Percentiles rank a stretch among this genome's conserved stretches.
These are phyloP conservation scores for Metschnikowia lunata DNA, from an alignment of 805 yeast genomes.

Conservation along the genomic window DNA sequence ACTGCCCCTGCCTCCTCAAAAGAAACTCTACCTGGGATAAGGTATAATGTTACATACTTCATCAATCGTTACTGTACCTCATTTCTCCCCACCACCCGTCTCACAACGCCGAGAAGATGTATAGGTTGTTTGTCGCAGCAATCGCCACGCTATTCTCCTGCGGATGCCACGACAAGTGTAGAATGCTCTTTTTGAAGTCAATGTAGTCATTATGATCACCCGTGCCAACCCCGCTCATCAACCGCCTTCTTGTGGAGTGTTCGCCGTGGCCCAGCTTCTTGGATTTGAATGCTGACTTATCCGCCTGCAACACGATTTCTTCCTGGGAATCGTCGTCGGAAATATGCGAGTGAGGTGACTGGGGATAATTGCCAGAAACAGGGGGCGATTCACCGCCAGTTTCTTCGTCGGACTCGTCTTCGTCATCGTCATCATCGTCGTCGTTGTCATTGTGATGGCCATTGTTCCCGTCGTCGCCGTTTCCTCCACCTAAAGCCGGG, in stretches of 20 bases:
- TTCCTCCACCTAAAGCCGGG: too few species aligned
- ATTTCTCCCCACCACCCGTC: not conserved
- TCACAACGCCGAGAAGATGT: constrained; percentile 73
- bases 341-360: constrained; percentile 29
- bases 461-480: not conserved
- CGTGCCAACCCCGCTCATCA: constrained; percentile 46
- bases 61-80: constrained; percentile 4
- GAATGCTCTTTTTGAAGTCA: constrained; percentile 90
- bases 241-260: constrained; percentile 39
- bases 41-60: constrained; percentile 1
- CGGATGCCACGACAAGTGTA: constrained; percentile 99
- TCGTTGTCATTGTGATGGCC: constrained; percentile 14
- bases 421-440: constrained; percentile 41
- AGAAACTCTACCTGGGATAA: too few species aligned
- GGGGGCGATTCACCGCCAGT: constrained; percentile 28
- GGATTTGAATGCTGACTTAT: constrained; percentile 89
- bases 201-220: constrained; percentile 67
- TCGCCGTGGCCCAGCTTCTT: constrained; percentile 50
- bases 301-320: constrained; percentile 89
- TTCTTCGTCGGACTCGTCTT: constrained; percentile 24
- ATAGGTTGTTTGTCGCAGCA: constrained; percentile 95
- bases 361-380: constrained; percentile 23
- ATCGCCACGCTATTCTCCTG: constrained; percentile 93
- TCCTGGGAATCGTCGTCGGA: constrained; percentile 36
- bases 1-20: too few species aligned